A percentile compares a stretch with the other conserved stretches of the same genome.
Evolutionary conservation across 495 filamentous ascomycete genomes (phyloP).

Genomic region (Podospora comata): DNA sequence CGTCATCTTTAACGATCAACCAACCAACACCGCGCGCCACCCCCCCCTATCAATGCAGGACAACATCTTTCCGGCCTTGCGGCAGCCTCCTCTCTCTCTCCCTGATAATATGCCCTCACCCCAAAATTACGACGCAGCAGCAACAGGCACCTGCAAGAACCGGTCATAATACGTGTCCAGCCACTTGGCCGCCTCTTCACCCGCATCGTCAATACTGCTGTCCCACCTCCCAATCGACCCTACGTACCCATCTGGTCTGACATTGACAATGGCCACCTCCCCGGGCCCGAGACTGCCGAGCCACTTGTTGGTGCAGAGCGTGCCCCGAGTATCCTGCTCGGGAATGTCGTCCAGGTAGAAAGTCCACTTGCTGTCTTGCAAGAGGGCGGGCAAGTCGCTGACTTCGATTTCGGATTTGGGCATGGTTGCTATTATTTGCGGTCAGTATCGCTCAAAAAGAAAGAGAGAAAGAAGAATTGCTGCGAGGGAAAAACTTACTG

Average conservation of each 20-base stretch:
- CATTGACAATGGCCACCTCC: slow-evolving; percentile 56
- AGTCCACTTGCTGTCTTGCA: slow-evolving; percentile 63
- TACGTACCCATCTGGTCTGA: slow-evolving; percentile 68
- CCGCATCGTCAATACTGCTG: slow-evolving; percentile 41
- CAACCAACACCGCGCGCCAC: neutral
- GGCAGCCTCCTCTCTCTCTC: too few species aligned
- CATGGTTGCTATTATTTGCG: slow-evolving; percentile 47
- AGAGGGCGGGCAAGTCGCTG: slow-evolving; percentile 52
- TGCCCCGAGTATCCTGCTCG: slow-evolving; percentile 46
- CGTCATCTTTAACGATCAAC: neutral
- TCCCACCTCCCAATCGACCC: slow-evolving; percentile 57
- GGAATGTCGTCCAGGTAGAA: slow-evolving; percentile 62
- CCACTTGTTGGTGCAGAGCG: slow-evolving; percentile 60
- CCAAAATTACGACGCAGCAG: neutral
- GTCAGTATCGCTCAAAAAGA: slow-evolving; percentile 16
- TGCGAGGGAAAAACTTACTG: slow-evolving; percentile 33
- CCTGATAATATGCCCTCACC: too few species aligned
- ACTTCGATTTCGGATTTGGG: slow-evolving; percentile 57
- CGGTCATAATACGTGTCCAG: slow-evolving; percentile 59
- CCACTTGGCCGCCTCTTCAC: slow-evolving; percentile 49
- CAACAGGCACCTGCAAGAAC: slow-evolving; percentile 44
- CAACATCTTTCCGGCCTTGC: too few species aligned
- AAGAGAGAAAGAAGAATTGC: neutral
- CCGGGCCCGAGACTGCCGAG: slow-evolving; percentile 50
- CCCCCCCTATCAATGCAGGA: too few species aligned